These are phyloP conservation scores for Boletus reticuloceps DNA, from an alignment of 768 basidiomycete species.

Conservation along the genomic window DNA sequence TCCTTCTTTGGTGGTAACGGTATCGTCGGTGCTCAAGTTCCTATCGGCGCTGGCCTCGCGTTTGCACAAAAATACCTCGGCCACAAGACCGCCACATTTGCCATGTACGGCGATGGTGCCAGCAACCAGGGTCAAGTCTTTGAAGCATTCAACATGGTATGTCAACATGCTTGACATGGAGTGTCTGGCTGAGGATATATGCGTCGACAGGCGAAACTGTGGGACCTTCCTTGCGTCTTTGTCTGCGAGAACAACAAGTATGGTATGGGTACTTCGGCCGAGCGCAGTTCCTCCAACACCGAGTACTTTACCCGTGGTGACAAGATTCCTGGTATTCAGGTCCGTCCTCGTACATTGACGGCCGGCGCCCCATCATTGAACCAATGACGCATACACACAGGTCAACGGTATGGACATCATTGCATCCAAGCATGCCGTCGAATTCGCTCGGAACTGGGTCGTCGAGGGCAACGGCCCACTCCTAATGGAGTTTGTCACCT, in stretches of 20 bases:
- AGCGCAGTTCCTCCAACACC: slow-evolving; percentile 90
- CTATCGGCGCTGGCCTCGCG: slow-evolving; percentile 89
- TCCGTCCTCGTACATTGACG: slow-evolving; percentile 26
- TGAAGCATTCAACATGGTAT: slow-evolving; percentile 97
- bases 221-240: slow-evolving; percentile 93
- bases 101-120: slow-evolving; percentile 96
- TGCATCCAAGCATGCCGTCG: slow-evolving; percentile 78
- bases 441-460: slow-evolving; percentile 87
- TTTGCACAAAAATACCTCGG: slow-evolving; percentile 90
- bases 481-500: slow-evolving; percentile 94
- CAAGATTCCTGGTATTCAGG: slow-evolving; percentile 94
- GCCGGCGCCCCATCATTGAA: neutral
- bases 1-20: slow-evolving; percentile 99
- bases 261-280: slow-evolving; percentile 98
- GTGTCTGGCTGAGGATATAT: slow-evolving; percentile 1
- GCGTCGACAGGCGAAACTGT: slow-evolving; percentile 74
- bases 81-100: slow-evolving; percentile 79
- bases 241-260: slow-evolving; percentile 99
- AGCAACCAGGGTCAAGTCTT: slow-evolving; percentile 99
- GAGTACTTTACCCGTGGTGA: slow-evolving; percentile 96
- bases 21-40: slow-evolving; percentile 98
- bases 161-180: slow-evolving; percentile 16
- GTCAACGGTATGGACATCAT: slow-evolving; percentile 99
- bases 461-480: slow-evolving; percentile 86
- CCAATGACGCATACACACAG: slow-evolving; percentile 30